Percentiles rank a stretch among this genome's conserved stretches.
These are phyloP conservation scores for Boletus patriciae DNA, from an alignment of 768 basidiomycete species.

Conservation along the genomic window DNA sequence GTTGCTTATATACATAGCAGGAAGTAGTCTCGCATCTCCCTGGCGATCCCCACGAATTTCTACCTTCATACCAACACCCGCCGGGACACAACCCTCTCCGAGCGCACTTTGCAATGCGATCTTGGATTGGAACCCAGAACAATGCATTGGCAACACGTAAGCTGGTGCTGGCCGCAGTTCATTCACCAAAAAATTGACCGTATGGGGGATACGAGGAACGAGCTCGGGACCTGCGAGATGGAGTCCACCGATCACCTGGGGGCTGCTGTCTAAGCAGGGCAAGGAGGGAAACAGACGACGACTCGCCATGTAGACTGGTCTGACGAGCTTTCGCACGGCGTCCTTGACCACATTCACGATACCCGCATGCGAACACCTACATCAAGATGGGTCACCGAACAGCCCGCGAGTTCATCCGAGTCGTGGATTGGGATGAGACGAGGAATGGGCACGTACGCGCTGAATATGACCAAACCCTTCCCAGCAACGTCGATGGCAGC, in stretches of 20 bases:
- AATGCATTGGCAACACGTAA: constrained; percentile 83
- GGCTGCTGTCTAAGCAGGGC: not conserved
- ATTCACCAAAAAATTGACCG: constrained; percentile 68
- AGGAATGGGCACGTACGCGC: constrained; percentile 56
- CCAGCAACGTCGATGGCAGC: constrained; percentile 74
- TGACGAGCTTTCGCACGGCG: constrained; percentile 56
- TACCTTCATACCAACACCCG: constrained; percentile 69
- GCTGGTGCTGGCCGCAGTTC: constrained; percentile 59
- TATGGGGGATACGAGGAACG: constrained; percentile 59
- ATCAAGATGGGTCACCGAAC: not conserved
- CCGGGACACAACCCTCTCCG: constrained; percentile 76
- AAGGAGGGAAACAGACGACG: not conserved
- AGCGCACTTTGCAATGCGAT: constrained; percentile 66
- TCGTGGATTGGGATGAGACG: too few species aligned
- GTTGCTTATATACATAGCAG: constrained; percentile 7
- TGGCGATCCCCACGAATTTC: constrained; percentile 51
- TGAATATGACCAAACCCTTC: constrained; percentile 81
- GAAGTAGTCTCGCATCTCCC: constrained; percentile 36
- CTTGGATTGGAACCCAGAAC: constrained; percentile 77
- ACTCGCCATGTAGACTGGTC: constrained; percentile 75
- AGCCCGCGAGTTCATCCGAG: not conserved
- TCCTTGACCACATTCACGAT: constrained; percentile 82
- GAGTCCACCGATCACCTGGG: constrained; percentile 74
- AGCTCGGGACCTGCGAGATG: constrained; percentile 78
- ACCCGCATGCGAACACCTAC: constrained; percentile 73